These are phyloP conservation scores for Xylaria sp. DNA, from an alignment of 495 filamentous ascomycete species.

Conservation along the genomic window DNA sequence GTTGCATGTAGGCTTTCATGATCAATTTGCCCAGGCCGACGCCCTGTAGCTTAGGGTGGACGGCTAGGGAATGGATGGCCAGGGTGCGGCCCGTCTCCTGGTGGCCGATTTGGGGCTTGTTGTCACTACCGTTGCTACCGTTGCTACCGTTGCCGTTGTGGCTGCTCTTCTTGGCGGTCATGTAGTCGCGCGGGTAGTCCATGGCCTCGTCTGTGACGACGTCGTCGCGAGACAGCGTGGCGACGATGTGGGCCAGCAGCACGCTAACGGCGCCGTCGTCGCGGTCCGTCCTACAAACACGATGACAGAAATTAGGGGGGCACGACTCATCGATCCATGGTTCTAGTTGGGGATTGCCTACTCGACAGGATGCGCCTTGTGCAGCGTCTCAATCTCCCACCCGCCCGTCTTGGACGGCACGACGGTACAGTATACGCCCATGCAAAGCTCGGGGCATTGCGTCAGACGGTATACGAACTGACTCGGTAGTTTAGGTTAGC, in stretches of 20 bases:
- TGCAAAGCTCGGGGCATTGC: slow-evolving; percentile 76
- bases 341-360: background rate
- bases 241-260: slow-evolving; percentile 83
- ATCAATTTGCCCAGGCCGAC: slow-evolving; percentile 78
- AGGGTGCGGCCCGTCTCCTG: slow-evolving; percentile 76
- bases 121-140: slow-evolving; percentile 27
- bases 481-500: background rate
- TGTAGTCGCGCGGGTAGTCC: slow-evolving; percentile 73
- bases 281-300: slow-evolving; percentile 47
- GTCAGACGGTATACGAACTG: slow-evolving; percentile 85
- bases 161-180: slow-evolving; percentile 36
- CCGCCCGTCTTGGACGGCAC: slow-evolving; percentile 52
- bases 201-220: slow-evolving; percentile 79
- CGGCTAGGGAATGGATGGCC: slow-evolving; percentile 81
- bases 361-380: slow-evolving; percentile 53
- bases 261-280: slow-evolving; percentile 59
- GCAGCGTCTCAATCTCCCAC: slow-evolving; percentile 57
- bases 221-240: slow-evolving; percentile 67
- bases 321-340: too few relatives aligned
- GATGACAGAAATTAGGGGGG: background rate
- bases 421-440: slow-evolving; percentile 79
- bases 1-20: slow-evolving; percentile 76
- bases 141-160: slow-evolving; percentile 17
- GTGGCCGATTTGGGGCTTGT: slow-evolving; percentile 57
- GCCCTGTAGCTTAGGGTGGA: slow-evolving; percentile 76